Percentiles rank a stretch among this genome's conserved stretches.
Conservation (phyloP, 352 stramenopile species). For the Phytophthora chlamydospora region DNA sequence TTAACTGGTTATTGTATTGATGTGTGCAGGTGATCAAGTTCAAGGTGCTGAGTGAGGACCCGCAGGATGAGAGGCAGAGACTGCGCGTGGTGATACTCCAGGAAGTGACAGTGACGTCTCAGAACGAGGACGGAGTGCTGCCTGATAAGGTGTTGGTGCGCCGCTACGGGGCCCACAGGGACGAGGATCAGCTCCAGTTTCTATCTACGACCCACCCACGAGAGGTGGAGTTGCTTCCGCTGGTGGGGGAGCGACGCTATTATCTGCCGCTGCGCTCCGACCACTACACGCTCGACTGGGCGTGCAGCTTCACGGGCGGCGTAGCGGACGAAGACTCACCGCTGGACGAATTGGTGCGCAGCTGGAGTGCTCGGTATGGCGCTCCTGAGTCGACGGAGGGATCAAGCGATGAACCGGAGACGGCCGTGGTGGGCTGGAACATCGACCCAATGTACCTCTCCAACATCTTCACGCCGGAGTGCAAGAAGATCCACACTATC, state of each 20-base stretch:
- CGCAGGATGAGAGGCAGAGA: conserved; percentile 4
- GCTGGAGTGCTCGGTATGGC: conserved; percentile 17
- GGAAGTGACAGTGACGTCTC: conserved; percentile 12
- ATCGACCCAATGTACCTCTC: conserved; percentile 25
- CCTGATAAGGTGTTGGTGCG: conserved; percentile 24
- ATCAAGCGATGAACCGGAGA: background rate
- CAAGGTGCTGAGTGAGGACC: conserved; percentile 32
- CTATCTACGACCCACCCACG: conserved; percentile 39
- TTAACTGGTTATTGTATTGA: background rate
- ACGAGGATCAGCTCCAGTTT: conserved; percentile 40
- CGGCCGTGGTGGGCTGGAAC: conserved; percentile 29
- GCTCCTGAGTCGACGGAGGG: background rate
- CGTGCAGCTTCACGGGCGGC: conserved; percentile 37
- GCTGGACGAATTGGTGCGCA: conserved; percentile 32
- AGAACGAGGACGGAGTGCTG: conserved; percentile 5
- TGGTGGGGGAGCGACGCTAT: conserved; percentile 54
- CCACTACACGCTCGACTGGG: conserved; percentile 56
- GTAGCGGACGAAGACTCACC: conserved; percentile 36
- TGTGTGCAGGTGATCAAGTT: conserved; percentile 35
- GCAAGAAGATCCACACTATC: conserved; percentile 29
- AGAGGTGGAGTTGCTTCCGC: conserved; percentile 52
- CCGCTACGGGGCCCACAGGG: background rate
- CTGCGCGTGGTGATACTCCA: conserved; percentile 29
- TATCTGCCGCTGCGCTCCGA: conserved; percentile 65
- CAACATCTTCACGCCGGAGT: conserved; percentile 32